Base-by-base conservation (phyloP, 2,329 filamentous ascomycete genomes). In the Alternaria panax region DNA sequence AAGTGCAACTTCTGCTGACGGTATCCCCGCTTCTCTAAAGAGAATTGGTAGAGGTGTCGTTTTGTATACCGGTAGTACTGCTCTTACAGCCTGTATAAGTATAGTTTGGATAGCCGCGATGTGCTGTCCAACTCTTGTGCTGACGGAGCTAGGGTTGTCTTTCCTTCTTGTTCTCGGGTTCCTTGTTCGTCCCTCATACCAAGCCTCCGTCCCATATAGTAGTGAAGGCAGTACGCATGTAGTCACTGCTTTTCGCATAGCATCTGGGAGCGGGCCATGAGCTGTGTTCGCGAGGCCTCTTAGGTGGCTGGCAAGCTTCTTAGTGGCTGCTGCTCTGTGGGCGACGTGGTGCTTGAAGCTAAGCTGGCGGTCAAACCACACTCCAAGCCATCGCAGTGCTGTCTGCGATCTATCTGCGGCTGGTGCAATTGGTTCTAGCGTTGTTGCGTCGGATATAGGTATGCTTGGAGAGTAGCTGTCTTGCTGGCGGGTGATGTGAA, bases 361-460 rank as follows among this genome's bases (percentile, higher is more conserved):
- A 24, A 60, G 57, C 27, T 30, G 51, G 24, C 41, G 28, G 27
- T 60, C 53, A 56, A 60, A 56, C 52, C 28, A 56, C 11, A 60
- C 52, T 34, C 57, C 47, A 18, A 60, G 57, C 57, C 47, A 60
- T 5, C 47, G 32, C 8, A 55, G 46, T 28, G 57, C 52, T 51
- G 47, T 40, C 28, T 55, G 20, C 8, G 5, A 7, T 6, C 8
- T 6, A 7, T 30, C 28, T n/a, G 18, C n/a, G 18, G 24, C 25
- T 36, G 48, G 47, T 22, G 55, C 3, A 32, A 61, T 54, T 30
- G 43, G 41, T 30, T 34, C 16, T 54, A 47, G 27, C 42, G 28
- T 51, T 45, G 22, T 12, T 28, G 5, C 8, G 22, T 45, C 41
- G 22, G 22, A 12, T 46, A 54, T 28, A 22, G 38, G 20, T 9